Base-by-base conservation (phyloP, 176 grass and related monocot species). In the Avena eriantha region DNA sequence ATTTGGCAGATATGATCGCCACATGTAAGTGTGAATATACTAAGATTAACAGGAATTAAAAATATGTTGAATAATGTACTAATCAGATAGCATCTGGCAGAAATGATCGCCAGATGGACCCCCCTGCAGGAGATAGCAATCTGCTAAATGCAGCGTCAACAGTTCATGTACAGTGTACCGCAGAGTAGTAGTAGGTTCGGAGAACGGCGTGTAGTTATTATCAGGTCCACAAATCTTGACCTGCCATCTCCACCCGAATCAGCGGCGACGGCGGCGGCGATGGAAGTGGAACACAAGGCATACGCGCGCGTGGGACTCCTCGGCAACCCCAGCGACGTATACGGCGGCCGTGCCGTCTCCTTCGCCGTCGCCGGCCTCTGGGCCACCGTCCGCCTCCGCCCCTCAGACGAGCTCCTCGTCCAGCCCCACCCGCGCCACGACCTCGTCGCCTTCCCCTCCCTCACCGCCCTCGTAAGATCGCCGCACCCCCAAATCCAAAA, bases 291-390 rank as follows among this genome's bases (percentile, higher is more conserved):
- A 85, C 89, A 75, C 82, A 85, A 55, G 43, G 81, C 88, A 0
- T 88, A 91, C 57, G 93, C 96, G 12, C 84, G 93, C 1, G 86
- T 94, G 19, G 96, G 96, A 0, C 87, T 98, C 50, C 69, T 98
- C 3, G 96, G 96, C 19, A 98, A 98, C 81, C 93, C 96, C 13
- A 95, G 96, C 84, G 96, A 98, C 43, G 56, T 98, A 19, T 98
- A 95, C 82, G 87, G 75, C 23, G 96, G 96, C 8, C 75, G 81
- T 18, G 70, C 86, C 8, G 65, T 98, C 22, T 93, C 96, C 72
- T 90, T 98, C 47, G 78, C 91, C 61, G 73, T 98, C n/a, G 79
- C 67, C 19, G 87, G 95, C 53, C 92, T 95, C 88, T 95, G 73
- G 68, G 93, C 93, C 35, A 86, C 93, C 36, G 96, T 98, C 58